These are phyloP conservation scores for Mariannaea elegans DNA, from an alignment of 2,329 filamentous ascomycete genomes.

Conservation along the genomic window DNA sequence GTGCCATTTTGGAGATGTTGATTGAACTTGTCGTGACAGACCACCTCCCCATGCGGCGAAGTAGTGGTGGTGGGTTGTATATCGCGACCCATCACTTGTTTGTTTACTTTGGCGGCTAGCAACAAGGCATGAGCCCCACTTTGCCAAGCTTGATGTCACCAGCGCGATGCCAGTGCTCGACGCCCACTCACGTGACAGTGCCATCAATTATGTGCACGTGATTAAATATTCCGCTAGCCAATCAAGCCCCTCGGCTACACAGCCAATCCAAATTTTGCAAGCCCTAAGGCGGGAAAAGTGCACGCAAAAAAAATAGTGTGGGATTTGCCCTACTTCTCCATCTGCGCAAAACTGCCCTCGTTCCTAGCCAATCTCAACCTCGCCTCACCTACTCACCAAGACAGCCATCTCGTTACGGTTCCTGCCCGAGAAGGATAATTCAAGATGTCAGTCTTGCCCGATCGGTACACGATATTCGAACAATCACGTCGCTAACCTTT, in stretches of 20 bases:
- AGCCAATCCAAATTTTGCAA: conserved; percentile 52
- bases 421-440: conserved; percentile 52
- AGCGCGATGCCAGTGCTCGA: conserved; percentile 4
- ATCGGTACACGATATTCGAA: conserved; percentile 24
- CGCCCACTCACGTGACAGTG: conserved; percentile 32
- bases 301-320: conserved; percentile 48
- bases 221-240: conserved; percentile 6
- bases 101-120: conserved; percentile 49
- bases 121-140: conserved; percentile 37
- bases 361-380: conserved; percentile 42
- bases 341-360: conserved; percentile 47
- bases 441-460: conserved; percentile 52
- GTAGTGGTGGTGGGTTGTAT: conserved; percentile 34
- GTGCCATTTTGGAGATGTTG: conserved; percentile 44
- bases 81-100: conserved; percentile 46
- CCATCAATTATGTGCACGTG: conserved; percentile 43
- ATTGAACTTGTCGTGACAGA: conserved; percentile 24
- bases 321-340: conserved; percentile 50
- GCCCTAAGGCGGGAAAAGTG: conserved; percentile 48
- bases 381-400: conserved; percentile 48
- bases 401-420: conserved; percentile 52
- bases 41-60: conserved; percentile 34
- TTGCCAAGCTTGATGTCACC: conserved; percentile 22
- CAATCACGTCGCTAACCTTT: conserved; percentile 45
- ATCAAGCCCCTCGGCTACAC: conserved; percentile 39